Percentiles rank a stretch among this genome's conserved stretches.
Conservation (phyloP, 108 stramenopile species). For the Schizochytrium sp. region DNA sequence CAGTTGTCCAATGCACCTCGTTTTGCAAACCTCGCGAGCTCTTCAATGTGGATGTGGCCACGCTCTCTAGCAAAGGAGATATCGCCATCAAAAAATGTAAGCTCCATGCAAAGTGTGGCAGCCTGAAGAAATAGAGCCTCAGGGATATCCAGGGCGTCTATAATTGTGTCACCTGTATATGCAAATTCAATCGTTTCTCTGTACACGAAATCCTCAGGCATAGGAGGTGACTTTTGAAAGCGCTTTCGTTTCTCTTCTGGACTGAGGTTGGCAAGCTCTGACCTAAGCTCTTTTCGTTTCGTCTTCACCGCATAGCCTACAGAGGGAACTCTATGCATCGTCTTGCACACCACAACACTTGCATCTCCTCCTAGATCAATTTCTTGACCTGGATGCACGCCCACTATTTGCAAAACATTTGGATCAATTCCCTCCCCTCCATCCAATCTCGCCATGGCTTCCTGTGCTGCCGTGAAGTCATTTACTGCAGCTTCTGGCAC, state of each 20-base stretch:
- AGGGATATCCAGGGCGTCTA: not conserved
- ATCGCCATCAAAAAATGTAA: slow-evolving; percentile 18
- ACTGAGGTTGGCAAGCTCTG: not conserved
- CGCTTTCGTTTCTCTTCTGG: not conserved
- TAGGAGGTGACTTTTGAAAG: not conserved
- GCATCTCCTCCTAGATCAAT: not conserved
- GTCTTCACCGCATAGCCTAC: not conserved
- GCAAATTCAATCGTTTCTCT: not conserved
- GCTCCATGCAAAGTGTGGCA: not conserved
- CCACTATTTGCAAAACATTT: not conserved
- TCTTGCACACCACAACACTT: not conserved
- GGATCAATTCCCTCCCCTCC: not conserved
- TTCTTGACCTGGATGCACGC: not conserved
- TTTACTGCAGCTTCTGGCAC: not conserved
- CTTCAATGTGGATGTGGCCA: slow-evolving; percentile 21
- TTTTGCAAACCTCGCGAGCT: not conserved
- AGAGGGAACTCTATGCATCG: not conserved
- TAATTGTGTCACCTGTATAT: slow-evolving; percentile 12
- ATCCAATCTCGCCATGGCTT: not conserved
- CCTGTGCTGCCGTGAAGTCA: not conserved
- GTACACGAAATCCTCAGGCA: not conserved
- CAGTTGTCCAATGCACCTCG: not conserved
- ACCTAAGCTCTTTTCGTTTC: not conserved
- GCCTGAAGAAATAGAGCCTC: not conserved
- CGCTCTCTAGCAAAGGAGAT: not conserved